Base-by-base conservation (phyloP, 2,329 filamentous ascomycete species). In the Chrysoporthe cubensis region DNA sequence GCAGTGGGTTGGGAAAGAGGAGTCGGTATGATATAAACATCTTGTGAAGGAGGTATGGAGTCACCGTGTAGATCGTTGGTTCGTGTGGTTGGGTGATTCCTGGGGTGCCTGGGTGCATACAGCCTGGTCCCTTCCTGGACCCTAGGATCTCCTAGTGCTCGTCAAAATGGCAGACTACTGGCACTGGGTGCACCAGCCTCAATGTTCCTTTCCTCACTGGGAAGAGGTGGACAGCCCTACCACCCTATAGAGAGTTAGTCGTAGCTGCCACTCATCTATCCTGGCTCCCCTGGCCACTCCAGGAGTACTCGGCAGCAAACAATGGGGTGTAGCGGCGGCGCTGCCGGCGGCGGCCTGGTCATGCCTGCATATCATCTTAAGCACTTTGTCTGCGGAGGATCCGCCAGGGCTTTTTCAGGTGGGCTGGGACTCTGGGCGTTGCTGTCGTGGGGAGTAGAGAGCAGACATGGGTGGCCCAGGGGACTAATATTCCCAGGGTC, bases 371-470 rank as follows among this genome's bases (percentile, higher is more conserved):
- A 34, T 32, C 11, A 14, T 34, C 16, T 8, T 21, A 2, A 54
- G 26, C 26, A 14, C 26, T 13, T 52, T 48, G 16, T 54, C 32
- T 54, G 26, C 50, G 50, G 50, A 54, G 50, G 32, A 13, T 34
- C 50, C 21, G 50, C 1, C n/a, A 0, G 5, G 2, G 13, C 18
- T 18, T 48, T 48, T 32, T 26, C 21, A 34, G 50, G 50, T 32
- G 50, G 50, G 50, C 50, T 54, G 50, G 50, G 50, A 16, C 32
- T 8, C 50, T 54, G 50, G 37, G 50, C 44, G 44, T 48, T n/a
- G 44, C 2, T 48, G 44, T 16, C 26, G 21, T 54, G 21, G 50
- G 26, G 2, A 26, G 48, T 26, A 14, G 26, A 32, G 26, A 3
- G 48, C 8, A 26, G 48, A 8, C 9, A 52, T 52, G 48, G 21